A percentile compares a stretch with the other conserved stretches of the same genome.
phyloP scores from a whole-genome alignment of 163 green algal genomes.

The Scenedesmus sp. region DNA sequence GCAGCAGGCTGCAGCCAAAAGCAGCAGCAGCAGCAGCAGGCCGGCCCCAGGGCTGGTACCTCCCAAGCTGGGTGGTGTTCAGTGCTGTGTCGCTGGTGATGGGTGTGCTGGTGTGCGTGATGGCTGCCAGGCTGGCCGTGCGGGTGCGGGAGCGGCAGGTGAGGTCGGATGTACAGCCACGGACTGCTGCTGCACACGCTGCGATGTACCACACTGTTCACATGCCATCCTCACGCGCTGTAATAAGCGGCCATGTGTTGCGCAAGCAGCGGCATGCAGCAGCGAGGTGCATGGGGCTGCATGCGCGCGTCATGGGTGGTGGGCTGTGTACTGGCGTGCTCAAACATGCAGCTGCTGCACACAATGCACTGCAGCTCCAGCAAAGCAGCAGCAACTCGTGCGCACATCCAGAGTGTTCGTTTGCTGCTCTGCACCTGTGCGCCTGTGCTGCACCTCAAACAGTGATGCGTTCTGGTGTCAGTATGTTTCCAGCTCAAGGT shows the following conservation, averaged over 20 bases:
- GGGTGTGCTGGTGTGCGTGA: not conserved
- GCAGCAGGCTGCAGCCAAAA: not conserved
- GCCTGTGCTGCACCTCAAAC: not conserved
- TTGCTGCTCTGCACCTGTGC: no score
- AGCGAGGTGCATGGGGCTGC: not conserved
- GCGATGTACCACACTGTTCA: not conserved
- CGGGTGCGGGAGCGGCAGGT: not conserved
- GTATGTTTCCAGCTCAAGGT: not conserved
- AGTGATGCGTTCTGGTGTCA: no score
- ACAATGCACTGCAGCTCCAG: no score
- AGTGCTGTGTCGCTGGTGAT: not conserved
- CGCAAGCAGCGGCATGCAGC: not conserved
- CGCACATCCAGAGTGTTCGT: no score
- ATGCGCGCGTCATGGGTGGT: not conserved
- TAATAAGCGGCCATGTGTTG: not conserved
- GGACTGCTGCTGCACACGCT: not conserved
- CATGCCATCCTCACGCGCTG: not conserved
- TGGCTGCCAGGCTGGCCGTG: not conserved
- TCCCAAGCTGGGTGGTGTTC: constrained; percentile 23
- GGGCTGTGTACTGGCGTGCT: no score
- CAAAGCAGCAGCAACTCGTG: no score
- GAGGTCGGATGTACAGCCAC: no score
- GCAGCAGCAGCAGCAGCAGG: constrained; percentile 3
- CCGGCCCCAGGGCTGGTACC: not conserved
- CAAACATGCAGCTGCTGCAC: no score